Conservation (phyloP, 2,329 filamentous ascomycete species). For the Aspergillus sp. region DNA sequence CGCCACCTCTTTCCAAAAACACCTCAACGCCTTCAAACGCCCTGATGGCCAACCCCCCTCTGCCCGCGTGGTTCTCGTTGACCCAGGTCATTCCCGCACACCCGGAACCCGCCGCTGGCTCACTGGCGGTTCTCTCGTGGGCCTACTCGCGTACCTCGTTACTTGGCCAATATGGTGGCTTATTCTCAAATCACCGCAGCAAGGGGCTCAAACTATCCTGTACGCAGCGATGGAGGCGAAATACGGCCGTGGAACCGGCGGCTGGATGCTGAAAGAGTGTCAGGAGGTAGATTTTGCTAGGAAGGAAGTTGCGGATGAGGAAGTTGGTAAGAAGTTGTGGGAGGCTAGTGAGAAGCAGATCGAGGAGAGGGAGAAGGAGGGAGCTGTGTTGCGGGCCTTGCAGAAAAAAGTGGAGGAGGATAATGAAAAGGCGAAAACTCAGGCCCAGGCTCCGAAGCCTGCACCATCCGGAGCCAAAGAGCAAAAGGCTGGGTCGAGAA, state of each 20-base stretch:
- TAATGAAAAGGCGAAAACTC: slow-evolving; percentile 24
- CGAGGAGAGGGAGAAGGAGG: slow-evolving; percentile 76
- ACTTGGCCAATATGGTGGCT: slow-evolving; percentile 84
- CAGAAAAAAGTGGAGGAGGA: slow-evolving; percentile 54
- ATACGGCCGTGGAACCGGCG: slow-evolving; percentile 65
- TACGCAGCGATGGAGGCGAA: slow-evolving; percentile 80
- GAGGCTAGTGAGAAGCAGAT: slow-evolving; percentile 83
- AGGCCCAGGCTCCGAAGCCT: slow-evolving; percentile 1
- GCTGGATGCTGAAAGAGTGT: slow-evolving; percentile 85
- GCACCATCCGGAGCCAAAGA: slow-evolving; percentile 21
- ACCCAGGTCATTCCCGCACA: slow-evolving; percentile 82
- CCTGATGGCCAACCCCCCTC: slow-evolving; percentile 82
- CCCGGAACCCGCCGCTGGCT: slow-evolving; percentile 87
- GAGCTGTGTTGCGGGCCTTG: slow-evolving; percentile 62
- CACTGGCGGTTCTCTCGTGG: slow-evolving; percentile 78
- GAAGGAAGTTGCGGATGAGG: slow-evolving; percentile 74
- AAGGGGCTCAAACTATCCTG: slow-evolving; percentile 84
- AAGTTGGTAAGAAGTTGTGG: slow-evolving; percentile 82
- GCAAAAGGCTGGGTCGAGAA: slow-evolving; percentile 39
- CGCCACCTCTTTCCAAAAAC: slow-evolving; percentile 86
- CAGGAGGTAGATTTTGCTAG: slow-evolving; percentile 70
- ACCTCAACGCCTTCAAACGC: slow-evolving; percentile 78
- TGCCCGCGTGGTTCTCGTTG: slow-evolving; percentile 78
- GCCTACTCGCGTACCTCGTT: slow-evolving; percentile 72
- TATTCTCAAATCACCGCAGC: slow-evolving; percentile 77